Conservation (phyloP, 495 filamentous ascomycete species). For the Hyaloscypha finlandica region DNA sequence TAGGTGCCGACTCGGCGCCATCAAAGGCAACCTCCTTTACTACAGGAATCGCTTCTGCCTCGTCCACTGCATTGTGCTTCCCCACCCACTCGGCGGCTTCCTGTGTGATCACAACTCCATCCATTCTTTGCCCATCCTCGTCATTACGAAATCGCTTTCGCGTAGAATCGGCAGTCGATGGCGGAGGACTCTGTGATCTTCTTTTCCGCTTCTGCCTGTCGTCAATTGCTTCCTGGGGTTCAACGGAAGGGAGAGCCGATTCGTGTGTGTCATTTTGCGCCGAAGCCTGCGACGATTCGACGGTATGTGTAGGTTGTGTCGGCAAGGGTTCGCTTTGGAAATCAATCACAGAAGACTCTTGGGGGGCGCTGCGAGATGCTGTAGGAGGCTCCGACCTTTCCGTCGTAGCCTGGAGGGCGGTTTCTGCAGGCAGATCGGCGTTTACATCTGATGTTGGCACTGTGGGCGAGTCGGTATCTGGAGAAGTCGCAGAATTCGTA, state of each 20-base stretch:
- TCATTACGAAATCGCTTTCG: constrained; percentile 46
- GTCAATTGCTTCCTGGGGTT: constrained; percentile 46
- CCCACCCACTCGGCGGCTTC: constrained; percentile 16
- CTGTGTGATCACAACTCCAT: background rate
- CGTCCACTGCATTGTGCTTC: constrained; percentile 18
- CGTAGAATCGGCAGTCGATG: constrained; percentile 46
- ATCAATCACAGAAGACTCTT: background rate
- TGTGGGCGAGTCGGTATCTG: constrained; percentile 26
- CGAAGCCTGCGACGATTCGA: constrained; percentile 3
- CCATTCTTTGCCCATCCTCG: constrained; percentile 1
- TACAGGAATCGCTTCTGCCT: background rate
- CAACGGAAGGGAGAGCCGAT: constrained; percentile 25
- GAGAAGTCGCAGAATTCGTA: constrained; percentile 22
- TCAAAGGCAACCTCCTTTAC: background rate
- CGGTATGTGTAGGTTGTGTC: background rate
- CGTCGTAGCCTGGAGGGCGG: constrained; percentile 5
- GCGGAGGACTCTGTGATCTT: constrained; percentile 67
- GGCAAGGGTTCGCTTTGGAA: constrained; percentile 8
- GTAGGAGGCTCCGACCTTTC: background rate
- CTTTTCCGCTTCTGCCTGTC: constrained; percentile 75
- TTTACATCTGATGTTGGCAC: constrained; percentile 11
- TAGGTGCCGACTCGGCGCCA: background rate
- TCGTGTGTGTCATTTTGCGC: constrained; percentile 15
- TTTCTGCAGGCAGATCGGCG: constrained; percentile 3
- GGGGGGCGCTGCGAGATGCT: background rate